Base-by-base conservation (phyloP, 106 monocot species). In the Allium sativum region DNA sequence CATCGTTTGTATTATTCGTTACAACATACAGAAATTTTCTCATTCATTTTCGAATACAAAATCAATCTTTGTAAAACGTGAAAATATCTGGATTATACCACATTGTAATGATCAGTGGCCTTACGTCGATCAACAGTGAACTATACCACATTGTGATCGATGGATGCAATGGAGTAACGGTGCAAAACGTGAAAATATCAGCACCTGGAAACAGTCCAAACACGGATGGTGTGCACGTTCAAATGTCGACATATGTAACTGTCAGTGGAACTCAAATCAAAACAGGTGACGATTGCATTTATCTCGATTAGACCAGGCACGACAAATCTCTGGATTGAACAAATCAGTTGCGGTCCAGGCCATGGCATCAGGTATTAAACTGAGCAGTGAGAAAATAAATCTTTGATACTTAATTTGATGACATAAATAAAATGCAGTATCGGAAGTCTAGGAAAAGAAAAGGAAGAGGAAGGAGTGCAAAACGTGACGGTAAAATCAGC, bases 221-320 rank as follows among this genome's bases (percentile, higher is more conserved):
- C 71, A 90, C 85, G 0, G 90, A 90, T 43, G 85, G 85, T 7
- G 68, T 90, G 15, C 85, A 90, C 68, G 66, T 90, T 9, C 82
- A 90, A 55, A 76, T 54, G 69, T 90, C 90, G 3, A 72, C 52
- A 4, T 60, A 54, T 9, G 90, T 90, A 9, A 70, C 65, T 9
- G 70, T 90, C 15, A 46, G 45, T 7, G 43, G 59, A 7, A 57
- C 77, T 55, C 53, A 19, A 15, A 82, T 90, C 53, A 63, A 46
- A 61, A 90, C 90, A 17, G 90, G 90, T 18, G 89, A 89, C 51
- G 90, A 90, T 61, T 85, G 90, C 66, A 65, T 90, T n/a, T n/a
- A n/a, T 90, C 68, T 90, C 90, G 2, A 40, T 90, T 9, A 85
- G 90, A 3, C 77, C 90, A 1, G 79, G 79, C 51, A 82, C 77